phyloP scores from a whole-genome alignment of 2,329 filamentous ascomycete genomes.

The Corinectria fuckeliana region DNA sequence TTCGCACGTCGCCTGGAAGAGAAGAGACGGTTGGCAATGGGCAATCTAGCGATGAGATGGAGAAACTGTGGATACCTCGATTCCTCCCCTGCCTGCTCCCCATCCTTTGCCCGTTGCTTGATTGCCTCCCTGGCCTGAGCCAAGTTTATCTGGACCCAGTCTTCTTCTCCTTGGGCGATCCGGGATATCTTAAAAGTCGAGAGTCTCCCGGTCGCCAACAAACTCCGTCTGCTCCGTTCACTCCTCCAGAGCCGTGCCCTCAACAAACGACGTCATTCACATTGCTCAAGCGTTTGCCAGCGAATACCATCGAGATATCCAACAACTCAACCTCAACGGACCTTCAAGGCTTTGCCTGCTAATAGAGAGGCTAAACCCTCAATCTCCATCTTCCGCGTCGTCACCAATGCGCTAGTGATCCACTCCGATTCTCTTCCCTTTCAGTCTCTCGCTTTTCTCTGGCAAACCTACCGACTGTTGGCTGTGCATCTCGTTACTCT shows the following conservation, averaged over 20 bases:
- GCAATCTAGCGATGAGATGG: constrained; percentile 6
- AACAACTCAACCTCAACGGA: not conserved
- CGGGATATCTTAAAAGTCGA: constrained; percentile 36
- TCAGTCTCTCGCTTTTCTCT: constrained; percentile 19
- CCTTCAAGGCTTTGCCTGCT: not conserved
- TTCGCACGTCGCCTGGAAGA: constrained; percentile 2
- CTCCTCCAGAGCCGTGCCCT: not conserved
- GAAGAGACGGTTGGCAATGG: constrained; percentile 10
- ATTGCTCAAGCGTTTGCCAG: not conserved
- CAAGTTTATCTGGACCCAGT: constrained; percentile 36
- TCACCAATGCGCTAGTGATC: constrained; percentile 27
- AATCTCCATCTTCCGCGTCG: constrained; percentile 23
- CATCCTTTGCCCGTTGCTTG: no score
- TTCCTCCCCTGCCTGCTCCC: constrained; percentile 28
- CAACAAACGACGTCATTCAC: not conserved
- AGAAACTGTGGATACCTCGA: constrained; percentile 14
- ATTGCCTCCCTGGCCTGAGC: constrained; percentile 23
- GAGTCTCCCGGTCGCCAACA: constrained; percentile 28
- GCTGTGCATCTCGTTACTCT: constrained; percentile 26
- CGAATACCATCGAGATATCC: not conserved
- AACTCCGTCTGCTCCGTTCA: constrained; percentile 11
- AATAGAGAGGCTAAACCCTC: not conserved
- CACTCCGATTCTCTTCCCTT: constrained; percentile 20
- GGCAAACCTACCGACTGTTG: constrained; percentile 1
- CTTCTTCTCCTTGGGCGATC: constrained; percentile 26